Evolutionary conservation across 2,329 filamentous ascomycete genomes (phyloP), one percentile per base, ranked within the genome.

Genomic region (Aureobasidium sp.): DNA sequence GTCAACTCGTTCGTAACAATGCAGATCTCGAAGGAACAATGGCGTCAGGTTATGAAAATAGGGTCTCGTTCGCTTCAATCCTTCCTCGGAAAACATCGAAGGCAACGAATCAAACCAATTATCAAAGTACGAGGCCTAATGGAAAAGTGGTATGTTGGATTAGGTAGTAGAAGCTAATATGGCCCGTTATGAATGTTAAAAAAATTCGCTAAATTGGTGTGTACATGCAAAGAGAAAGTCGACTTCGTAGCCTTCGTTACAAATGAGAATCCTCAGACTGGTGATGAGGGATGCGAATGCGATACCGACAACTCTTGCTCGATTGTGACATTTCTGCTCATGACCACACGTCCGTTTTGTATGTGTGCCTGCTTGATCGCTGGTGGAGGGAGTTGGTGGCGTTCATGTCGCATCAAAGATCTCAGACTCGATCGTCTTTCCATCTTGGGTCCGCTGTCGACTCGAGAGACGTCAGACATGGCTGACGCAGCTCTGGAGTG

Each of bases 261-360:
- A 62, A 43, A 62, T 31, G 59, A 53, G n/a, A n/a, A 7, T n/a
- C n/a, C 10, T 50, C 31, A 61, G 13, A 50, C 43, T 5, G 18
- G 76, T 69, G 18, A 76, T 67, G 2, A 76, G 64, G 56, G 73
- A 74, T 50, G 74, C 76, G 33, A 76, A 50, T 33, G 23, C 18
- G 40, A 45, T 9, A 54, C 50, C 4, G 48, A 55, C 15, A 55
- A 36, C 18, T 64, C 50, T 8, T 47, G 25, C 25, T 54, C 60
- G n/a, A 64, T 45, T 20, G 23, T 47, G 25, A 64, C 31, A 23
- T 64, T 50, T 40, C 36, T 54, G 29, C 31, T 47, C 60, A 64
- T 64, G 50, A 55, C 23, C 23, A 64, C 60, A 15, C 60, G 59
- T 27, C 47, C 59, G 6, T 53, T 51, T 7, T 47, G 25, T 16